Base-by-base conservation (phyloP, 768 basidiomycete species). In the Coprinellus micaceus region DNA sequence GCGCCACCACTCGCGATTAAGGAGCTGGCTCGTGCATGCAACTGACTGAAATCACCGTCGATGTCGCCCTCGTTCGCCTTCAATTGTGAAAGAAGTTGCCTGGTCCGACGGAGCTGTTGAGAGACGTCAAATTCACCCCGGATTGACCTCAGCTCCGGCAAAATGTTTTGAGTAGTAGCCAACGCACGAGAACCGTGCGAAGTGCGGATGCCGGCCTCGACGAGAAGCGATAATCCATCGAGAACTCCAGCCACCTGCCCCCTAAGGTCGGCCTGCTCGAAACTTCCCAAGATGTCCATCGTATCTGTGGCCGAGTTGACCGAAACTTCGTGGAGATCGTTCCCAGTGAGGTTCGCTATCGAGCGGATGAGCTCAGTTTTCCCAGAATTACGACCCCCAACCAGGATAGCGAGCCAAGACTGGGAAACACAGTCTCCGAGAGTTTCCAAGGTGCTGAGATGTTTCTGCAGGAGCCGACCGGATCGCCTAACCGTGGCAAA, bases 221-320 rank as follows among this genome's bases (percentile, higher is more conserved):
- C 56, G 1, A 80, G 58, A 24, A 59, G 58, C 21, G 82, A 59
- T 4, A 78, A 61, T 17, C 79, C 70, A 28, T 78, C 71, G 11
- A 81, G 64, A 10, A 80, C 55, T 17, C 65, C 63, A 10, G 71
- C 52, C 28, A 75, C 58, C 17, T 76, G 77, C 33, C 74, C 72
- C n/a, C 69, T 71, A 36, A 66, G 53, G 67, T 94, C 89, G 25
- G 88, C 83, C 71, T 98, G 96, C 71, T 99, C 97, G 65, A 98
- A 98, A 67, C 91, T 89, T 30, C 97, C 97, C 43, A 99, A 74
- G 30, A 99, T 86, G 70, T 99, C 97, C 69, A 87, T 86, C 1
- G 94, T 91, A 67, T 99, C 97, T 2, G 91, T 94, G 6, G 91
- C 86, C 56, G 81, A 86, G 67, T 90, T 95, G 65, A 98, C 76